Base-by-base conservation (phyloP, 768 basidiomycete species). In the Podaxis mareebaensis region DNA sequence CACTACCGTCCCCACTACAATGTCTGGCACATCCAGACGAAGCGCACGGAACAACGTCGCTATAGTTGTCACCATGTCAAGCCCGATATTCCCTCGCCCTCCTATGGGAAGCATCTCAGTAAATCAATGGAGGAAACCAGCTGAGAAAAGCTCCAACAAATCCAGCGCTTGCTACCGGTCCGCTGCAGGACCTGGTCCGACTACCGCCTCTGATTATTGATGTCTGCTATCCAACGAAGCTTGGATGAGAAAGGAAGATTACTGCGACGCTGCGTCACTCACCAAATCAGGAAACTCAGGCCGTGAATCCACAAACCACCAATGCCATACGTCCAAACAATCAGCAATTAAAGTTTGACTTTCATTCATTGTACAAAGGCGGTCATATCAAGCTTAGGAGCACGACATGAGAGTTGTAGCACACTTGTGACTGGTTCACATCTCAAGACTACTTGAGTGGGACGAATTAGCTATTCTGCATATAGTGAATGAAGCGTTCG, bases 11-110 rank as follows among this genome's bases (percentile, higher is more conserved):
- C 8, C 33, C 33, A 33, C 8, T 33, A 10, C 33, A 3, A 33
- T 10, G 33, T 33, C 33, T 10, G 33, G 40, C 40, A 42, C 11
- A 42, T 42, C 40, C 17, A 42, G 17, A 42, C 17, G 6, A 13
- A 46, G 17, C 5, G 1, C 17, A n/a, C 36, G 59, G 59, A 42
- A n/a, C 30, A 60, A 40, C 17, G 36, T 60, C 51, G 59, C 59
- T 52, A 3, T 7, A 53, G 39, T 3, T 6, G 7, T 28, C 11
- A 44, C 36, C 36, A 12, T 6, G 44, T 24, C 10, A 44, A 28
- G 26, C 33, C 51, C 59, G 59, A 60, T n/a, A 40, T 60, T 60
- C 48, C 58, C 58, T 60, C 58, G 58, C 26, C 13, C 48, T 26
- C 24, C 13, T 33, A 20, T 36, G 6, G 46, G 44, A 20, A 58